Base-by-base conservation (phyloP, 108 stramenopile genomes). In the Skeletonema grethae region DNA sequence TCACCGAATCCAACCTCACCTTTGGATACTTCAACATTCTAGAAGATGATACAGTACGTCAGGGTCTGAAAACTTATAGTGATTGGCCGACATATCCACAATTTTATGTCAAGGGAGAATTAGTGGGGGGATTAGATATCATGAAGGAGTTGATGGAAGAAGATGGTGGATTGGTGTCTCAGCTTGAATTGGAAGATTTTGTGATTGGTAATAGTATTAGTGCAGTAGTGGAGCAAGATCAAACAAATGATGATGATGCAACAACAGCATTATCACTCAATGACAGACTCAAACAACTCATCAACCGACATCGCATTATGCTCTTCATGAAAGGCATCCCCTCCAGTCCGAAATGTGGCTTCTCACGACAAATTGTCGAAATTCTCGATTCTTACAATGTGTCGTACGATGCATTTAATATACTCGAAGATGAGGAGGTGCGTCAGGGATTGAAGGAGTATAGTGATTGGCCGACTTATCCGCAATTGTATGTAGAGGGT, bases 1-100 rank as follows among this genome's bases (percentile, higher is more conserved):
- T 99, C 48, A 59, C 82, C 7, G 70, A 81, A 10, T 69, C 84
- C 41, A 62, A 89, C 35, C 68, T 97, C 8, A 69, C 78, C 12
- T 98, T 95, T 74, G 85, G 83, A 9, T 83, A 82, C 46, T 98
- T 98, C 73, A 94, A 98, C 65, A 97, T 98, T 31, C 60, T 98
- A 31, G 24, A 66, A 25, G 88, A 92, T 62, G 88, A 96, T 6
- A 85, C 85, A 2, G 97, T 98, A 28, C 88, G 97, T 65, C 95
- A 97, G 72, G 93, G 87, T 12, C 81, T 98, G 53, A 98, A 98
- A 70, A 77, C 66, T 24, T 84, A 95, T 36, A 79, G 74, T 25
- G 90, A 97, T 72, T 98, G 98, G 98, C 96, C 96, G 5, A 98
- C 98, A 6, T 98, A 92, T 82, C 98, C 97, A 12, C 97, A 98